These are phyloP conservation scores for Lycium barbarum DNA, from an alignment of 257 asterid species.

Conservation along the genomic window DNA sequence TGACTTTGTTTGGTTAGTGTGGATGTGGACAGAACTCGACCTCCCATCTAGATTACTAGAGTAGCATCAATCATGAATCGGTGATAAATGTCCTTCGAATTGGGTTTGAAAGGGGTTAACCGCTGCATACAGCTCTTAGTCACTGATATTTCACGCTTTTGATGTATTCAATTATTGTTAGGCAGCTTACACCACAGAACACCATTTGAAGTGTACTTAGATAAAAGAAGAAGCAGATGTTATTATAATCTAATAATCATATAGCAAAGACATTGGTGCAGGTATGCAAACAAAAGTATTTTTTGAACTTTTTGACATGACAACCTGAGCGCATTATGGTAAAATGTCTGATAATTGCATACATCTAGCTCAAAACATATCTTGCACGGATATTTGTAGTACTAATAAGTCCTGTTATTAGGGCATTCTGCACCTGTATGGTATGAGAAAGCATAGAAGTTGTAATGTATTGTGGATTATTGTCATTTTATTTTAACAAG, in stretches of 20 bases:
- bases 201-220: neutral
- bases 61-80: neutral
- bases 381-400: neutral
- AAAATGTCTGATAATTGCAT: neutral
- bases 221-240: neutral
- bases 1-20: conserved; percentile 15
- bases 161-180: neutral
- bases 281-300: neutral
- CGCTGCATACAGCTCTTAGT: neutral
- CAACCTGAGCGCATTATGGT: neutral
- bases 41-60: neutral
- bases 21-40: neutral
- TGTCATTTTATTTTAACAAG: neutral
- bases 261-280: neutral
- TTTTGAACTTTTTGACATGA: neutral
- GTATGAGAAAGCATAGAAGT: neutral
- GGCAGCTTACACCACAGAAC: neutral
- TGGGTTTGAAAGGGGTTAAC: neutral
- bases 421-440: conserved; percentile 1
- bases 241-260: neutral
- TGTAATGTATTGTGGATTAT: neutral
- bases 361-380: conserved; percentile 2
- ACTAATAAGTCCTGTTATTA: neutral
- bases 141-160: neutral
- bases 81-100: neutral